Evolutionary conservation across 768 basidiomycete genomes (phyloP), one percentile per base, ranked within the genome.

Genomic region (Imleria badia): DNA sequence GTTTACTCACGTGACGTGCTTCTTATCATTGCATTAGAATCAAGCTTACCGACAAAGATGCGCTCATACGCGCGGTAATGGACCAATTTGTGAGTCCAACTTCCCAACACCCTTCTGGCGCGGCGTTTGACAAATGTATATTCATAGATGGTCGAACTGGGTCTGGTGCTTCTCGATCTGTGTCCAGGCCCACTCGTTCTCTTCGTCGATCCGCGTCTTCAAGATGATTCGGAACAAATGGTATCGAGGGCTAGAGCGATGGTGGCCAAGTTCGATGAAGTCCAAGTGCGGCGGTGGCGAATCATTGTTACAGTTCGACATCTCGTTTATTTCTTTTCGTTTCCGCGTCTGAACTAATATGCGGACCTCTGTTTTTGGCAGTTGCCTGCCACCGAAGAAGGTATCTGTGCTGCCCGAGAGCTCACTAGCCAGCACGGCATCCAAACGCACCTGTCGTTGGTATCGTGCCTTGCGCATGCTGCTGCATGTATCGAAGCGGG

Each of bases 321-420:
- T 55, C 26, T 26, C 47, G 11, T 33, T n/a, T 36, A n/a, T 33
- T 26, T 7, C 20, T 3, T 11, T 17, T 20, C n/a, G 10, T 33
- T 40, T 50, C 20, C 17, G 9, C 6, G 36, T 19, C 17, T 20
- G 30, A 44, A 42, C 42, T 54, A 0, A 56, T 20, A 8, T 44
- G 19, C 22, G 30, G 14, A 11, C 35, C 8, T n/a, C 22, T 19
- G 12, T 49, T 12, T 41, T 35, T 14, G 19, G 7, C 31, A 85
- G 84, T 76, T 86, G 36, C 81, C 84, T 30, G 83, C 84, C 6
- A 85, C 84, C 1, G 75, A 78, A 34, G 71, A 71, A 29, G 85
- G 85, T 15, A 73, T 85, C 13, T 48, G 54, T 23, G 84, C 84
- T 7, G 76, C 82, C 0, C 66, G 62, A 23, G 59, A 63, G 46